Percentiles rank a stretch among this genome's conserved stretches.
Conservation (phyloP, 225 moss, liverwort and hornwort species). For the Physcomitrium patens region DNA sequence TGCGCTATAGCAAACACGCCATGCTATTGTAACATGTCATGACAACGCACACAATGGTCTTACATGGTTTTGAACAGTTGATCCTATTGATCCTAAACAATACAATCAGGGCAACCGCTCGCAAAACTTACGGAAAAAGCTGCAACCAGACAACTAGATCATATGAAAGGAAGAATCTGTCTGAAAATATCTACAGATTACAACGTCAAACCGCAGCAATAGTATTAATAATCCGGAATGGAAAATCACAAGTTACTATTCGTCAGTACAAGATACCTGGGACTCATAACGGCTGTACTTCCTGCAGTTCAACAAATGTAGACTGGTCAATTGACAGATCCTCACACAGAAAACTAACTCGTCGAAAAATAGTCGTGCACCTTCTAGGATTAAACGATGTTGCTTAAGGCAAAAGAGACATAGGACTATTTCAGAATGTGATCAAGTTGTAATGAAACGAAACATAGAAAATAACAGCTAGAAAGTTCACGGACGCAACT, state of each 20-base stretch:
- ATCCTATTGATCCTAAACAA: background rate
- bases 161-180: conserved; percentile 11
- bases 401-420: conserved; percentile 7
- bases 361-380: background rate
- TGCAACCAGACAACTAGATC: conserved; percentile 18
- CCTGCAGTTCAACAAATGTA: conserved; percentile 49
- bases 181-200: conserved; percentile 1
- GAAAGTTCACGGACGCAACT: background rate
- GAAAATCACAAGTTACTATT: background rate
- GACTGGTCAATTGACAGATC: conserved; percentile 12
- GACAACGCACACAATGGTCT: conserved; percentile 5
- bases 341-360: background rate
- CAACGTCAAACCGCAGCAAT: conserved; percentile 6
- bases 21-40: background rate
- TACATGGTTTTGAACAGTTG: background rate
- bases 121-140: background rate
- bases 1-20: background rate
- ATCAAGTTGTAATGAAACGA: background rate
- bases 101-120: background rate
- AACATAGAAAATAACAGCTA: background rate
- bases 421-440: conserved; percentile 5
- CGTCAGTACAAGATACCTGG: conserved; percentile 50
- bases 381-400: background rate
- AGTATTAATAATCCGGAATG: background rate
- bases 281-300: conserved; percentile 92